Evolutionary conservation across 2,329 filamentous ascomycete genomes (phyloP).

Genomic region (Neofusicoccum kwambonambiense): DNA sequence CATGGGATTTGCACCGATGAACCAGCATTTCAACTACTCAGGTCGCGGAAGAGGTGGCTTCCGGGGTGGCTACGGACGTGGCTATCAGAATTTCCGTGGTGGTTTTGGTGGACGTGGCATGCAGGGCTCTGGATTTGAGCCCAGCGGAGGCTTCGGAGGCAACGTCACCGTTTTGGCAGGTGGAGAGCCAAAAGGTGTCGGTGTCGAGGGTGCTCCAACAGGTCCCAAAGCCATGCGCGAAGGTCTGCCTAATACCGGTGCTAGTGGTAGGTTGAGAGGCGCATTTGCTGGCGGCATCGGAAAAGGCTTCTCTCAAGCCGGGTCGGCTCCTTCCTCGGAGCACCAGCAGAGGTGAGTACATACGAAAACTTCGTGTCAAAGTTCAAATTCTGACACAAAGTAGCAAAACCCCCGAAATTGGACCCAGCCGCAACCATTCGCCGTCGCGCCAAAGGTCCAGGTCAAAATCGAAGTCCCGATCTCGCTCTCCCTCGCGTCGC

Average conservation of each 20-base stretch:
- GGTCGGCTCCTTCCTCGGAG: constrained; percentile 1
- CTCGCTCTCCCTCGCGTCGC: constrained; percentile 35
- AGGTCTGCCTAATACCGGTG: constrained; percentile 78
- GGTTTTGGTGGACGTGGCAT: constrained; percentile 45
- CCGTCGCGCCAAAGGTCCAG: constrained; percentile 24
- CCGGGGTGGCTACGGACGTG: constrained; percentile 39
- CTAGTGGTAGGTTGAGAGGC: constrained; percentile 56
- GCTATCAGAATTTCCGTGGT: constrained; percentile 47
- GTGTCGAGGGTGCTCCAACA: constrained; percentile 72
- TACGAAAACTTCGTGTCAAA: background rate
- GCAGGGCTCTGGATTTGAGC: constrained; percentile 23
- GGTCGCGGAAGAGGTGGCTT: constrained; percentile 61
- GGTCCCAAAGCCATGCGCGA: constrained; percentile 94
- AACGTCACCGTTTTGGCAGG: constrained; percentile 35
- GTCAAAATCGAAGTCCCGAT: constrained; percentile 36
- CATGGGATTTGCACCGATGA: constrained; percentile 9
- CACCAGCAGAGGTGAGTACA: constrained; percentile 12
- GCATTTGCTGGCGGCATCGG: background rate
- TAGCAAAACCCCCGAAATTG: constrained; percentile 34
- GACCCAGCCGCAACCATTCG: constrained; percentile 42
- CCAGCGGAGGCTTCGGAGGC: constrained; percentile 27
- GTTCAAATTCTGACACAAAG: background rate
- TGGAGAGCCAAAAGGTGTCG: constrained; percentile 52
- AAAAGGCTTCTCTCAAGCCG: background rate
- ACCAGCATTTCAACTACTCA: constrained; percentile 44